Evolutionary conservation across 805 yeast genomes (phyloP).

Genomic region (Maudiozyma serrabonitensis): DNA sequence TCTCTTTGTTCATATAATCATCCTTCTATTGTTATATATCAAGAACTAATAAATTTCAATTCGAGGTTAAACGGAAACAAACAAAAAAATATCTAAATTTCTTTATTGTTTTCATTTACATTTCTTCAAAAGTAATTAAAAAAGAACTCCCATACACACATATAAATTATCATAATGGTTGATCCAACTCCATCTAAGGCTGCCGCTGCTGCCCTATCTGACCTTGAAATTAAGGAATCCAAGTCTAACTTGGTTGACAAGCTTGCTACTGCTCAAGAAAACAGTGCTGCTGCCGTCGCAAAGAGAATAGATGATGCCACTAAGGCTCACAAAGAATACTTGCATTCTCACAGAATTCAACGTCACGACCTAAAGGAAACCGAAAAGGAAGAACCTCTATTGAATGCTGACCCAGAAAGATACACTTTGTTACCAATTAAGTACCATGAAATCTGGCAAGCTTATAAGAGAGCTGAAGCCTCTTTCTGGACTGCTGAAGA

Average conservation of each 20-base stretch:
- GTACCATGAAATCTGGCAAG: slow-evolving; percentile 97
- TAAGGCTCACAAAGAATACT: slow-evolving; percentile 43
- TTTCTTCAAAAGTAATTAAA: neutral
- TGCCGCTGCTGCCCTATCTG: slow-evolving; percentile 47
- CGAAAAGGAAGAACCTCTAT: slow-evolving; percentile 84
- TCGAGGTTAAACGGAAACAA: neutral
- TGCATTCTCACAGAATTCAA: slow-evolving; percentile 54
- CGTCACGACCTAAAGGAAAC: slow-evolving; percentile 62
- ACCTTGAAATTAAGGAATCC: slow-evolving; percentile 39
- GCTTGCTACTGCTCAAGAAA: slow-evolving; percentile 35
- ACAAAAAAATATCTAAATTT: neutral
- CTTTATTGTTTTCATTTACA: neutral
- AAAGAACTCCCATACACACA: neutral
- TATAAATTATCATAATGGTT: slow-evolving; percentile 12
- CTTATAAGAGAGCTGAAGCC: slow-evolving; percentile 98
- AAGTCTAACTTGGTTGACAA: slow-evolving; percentile 35
- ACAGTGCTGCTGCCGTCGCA: slow-evolving; percentile 17
- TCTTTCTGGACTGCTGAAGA: slow-evolving; percentile 99
- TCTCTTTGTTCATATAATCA: neutral
- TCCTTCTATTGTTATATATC: neutral
- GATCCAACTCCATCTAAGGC: slow-evolving; percentile 67
- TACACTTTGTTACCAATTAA: slow-evolving; percentile 93
- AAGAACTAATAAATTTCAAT: neutral
- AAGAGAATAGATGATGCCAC: slow-evolving; percentile 28
- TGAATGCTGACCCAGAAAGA: slow-evolving; percentile 75